These are phyloP conservation scores for Yamadazyma spencermartinsiae DNA, from an alignment of 1,139 yeast genomes.

Conservation along the genomic window DNA sequence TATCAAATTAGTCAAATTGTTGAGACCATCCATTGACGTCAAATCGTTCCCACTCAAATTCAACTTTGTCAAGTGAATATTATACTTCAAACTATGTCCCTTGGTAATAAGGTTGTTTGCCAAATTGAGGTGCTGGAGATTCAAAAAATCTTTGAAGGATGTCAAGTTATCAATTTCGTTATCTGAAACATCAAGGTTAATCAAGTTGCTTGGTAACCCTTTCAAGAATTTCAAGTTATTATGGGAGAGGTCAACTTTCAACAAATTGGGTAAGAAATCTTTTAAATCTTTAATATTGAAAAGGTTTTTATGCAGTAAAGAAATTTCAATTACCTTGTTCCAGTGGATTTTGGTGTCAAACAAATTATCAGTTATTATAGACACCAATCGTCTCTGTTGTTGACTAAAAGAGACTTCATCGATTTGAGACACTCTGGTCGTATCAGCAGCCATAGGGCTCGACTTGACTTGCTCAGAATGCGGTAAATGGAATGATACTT, in stretches of 20 bases:
- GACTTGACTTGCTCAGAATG: slow-evolving; percentile 21
- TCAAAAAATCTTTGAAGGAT: slow-evolving; percentile 38
- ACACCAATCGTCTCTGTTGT: slow-evolving; percentile 44
- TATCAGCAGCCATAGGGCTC: slow-evolving; percentile 25
- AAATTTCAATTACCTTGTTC: slow-evolving; percentile 41
- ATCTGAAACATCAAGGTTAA: slow-evolving; percentile 35
- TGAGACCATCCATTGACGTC: slow-evolving; percentile 37
- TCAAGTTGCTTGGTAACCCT: slow-evolving; percentile 45
- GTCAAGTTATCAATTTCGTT: slow-evolving; percentile 45
- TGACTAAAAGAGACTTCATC: slow-evolving; percentile 53
- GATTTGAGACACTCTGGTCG: slow-evolving; percentile 44
- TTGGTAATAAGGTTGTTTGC: slow-evolving; percentile 38
- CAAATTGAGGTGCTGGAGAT: slow-evolving; percentile 46
- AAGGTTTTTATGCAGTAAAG: slow-evolving; percentile 32
- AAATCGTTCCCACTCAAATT: slow-evolving; percentile 35
- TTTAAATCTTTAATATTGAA: slow-evolving; percentile 46
- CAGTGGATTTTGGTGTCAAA: slow-evolving; percentile 40
- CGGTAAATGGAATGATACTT: slow-evolving; percentile 46
- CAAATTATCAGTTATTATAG: slow-evolving; percentile 48
- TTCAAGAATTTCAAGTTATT: slow-evolving; percentile 47
- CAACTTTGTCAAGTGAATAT: slow-evolving; percentile 40
- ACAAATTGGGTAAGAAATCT: slow-evolving; percentile 45
- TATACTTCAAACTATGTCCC: slow-evolving; percentile 30
- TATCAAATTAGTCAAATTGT: slow-evolving; percentile 39
- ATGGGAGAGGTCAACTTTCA: slow-evolving; percentile 37